A percentile compares a stretch with the other conserved stretches of the same genome.
These are phyloP conservation scores for Neophaeococcomyces mojaviensis DNA, from an alignment of 2,329 filamentous ascomycete genomes.

Conservation along the genomic window DNA sequence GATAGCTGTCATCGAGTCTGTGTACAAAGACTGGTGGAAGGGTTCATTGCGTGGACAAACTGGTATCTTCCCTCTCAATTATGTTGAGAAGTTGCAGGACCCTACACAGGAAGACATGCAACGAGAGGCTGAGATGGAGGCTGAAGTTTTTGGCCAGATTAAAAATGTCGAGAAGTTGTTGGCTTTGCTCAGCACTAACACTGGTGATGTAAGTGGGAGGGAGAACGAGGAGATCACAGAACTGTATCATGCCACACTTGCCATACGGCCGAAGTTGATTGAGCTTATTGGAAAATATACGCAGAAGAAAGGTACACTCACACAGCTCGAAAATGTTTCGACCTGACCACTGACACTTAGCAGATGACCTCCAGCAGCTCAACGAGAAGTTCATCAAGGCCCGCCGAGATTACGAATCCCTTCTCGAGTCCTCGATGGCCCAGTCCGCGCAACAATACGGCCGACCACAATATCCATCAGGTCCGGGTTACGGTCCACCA, in stretches of 20 bases:
- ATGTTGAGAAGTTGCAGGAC: constrained; percentile 94
- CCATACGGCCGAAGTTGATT: constrained; percentile 92
- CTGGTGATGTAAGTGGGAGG: constrained; percentile 69
- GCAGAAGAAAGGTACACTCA: constrained; percentile 78
- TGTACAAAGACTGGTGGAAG: constrained; percentile 99
- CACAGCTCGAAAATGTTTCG: not conserved
- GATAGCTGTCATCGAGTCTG: constrained; percentile 92
- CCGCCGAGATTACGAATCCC: constrained; percentile 85
- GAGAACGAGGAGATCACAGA: constrained; percentile 95
- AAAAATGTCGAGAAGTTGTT: constrained; percentile 75
- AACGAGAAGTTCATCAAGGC: constrained; percentile 99
- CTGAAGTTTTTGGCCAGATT: constrained; percentile 67
- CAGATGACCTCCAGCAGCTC: constrained; percentile 95
- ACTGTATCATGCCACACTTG: constrained; percentile 84
- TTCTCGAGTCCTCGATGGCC: constrained; percentile 95
- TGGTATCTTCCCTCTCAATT: constrained; percentile 96
- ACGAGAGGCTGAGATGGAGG: constrained; percentile 91
- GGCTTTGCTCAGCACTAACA: constrained; percentile 81
- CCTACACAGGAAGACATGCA: constrained; percentile 91
- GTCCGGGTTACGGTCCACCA: constrained; percentile 32
- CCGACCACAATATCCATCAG: constrained; percentile 24
- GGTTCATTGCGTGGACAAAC: constrained; percentile 89
- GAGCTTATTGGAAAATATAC: constrained; percentile 98
- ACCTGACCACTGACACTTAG: constrained; percentile 22
- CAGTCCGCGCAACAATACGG: constrained; percentile 63